These are phyloP conservation scores for Cladosporium sp. DNA, from an alignment of 2,329 filamentous ascomycete species.

Conservation along the genomic window DNA sequence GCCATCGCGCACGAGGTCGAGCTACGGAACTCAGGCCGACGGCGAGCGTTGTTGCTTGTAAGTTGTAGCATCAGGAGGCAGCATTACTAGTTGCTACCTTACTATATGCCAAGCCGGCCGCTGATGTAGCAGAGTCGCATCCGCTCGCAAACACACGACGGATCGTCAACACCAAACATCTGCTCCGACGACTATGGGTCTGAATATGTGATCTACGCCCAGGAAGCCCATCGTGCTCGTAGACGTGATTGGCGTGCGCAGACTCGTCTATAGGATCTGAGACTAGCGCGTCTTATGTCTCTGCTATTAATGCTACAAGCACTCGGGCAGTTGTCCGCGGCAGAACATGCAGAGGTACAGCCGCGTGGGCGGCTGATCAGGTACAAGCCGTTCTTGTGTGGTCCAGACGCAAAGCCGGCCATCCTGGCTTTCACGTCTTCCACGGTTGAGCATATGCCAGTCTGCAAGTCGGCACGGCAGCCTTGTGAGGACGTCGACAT, in stretches of 20 bases:
- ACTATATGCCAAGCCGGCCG: not conserved
- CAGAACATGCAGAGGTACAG: slow-evolving; percentile 10
- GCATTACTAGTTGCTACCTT: too few relatives aligned
- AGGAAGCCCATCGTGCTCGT: not conserved
- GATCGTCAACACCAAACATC: not conserved
- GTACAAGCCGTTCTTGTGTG: not conserved
- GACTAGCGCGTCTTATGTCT: slow-evolving; percentile 7
- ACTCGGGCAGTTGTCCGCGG: slow-evolving; percentile 8
- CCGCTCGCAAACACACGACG: not conserved
- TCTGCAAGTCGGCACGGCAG: not conserved
- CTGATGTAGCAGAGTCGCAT: not conserved
- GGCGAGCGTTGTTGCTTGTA: not conserved
- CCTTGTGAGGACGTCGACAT: not conserved
- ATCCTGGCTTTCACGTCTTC: not conserved
- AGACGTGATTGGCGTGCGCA: slow-evolving; percentile 2
- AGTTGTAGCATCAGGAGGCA: not conserved
- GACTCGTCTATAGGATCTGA: slow-evolving; percentile 1
- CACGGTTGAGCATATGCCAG: not conserved
- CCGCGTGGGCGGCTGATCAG: not conserved
- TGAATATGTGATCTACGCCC: not conserved
- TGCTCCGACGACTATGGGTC: not conserved
- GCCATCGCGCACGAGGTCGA: slow-evolving; percentile 1
- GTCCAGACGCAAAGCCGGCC: not conserved
- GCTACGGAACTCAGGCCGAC: not conserved
- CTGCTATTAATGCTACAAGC: slow-evolving; percentile 8